Evolutionary conservation across 768 basidiomycete species (phyloP).

Genomic region (Boletus rex-veris): DNA sequence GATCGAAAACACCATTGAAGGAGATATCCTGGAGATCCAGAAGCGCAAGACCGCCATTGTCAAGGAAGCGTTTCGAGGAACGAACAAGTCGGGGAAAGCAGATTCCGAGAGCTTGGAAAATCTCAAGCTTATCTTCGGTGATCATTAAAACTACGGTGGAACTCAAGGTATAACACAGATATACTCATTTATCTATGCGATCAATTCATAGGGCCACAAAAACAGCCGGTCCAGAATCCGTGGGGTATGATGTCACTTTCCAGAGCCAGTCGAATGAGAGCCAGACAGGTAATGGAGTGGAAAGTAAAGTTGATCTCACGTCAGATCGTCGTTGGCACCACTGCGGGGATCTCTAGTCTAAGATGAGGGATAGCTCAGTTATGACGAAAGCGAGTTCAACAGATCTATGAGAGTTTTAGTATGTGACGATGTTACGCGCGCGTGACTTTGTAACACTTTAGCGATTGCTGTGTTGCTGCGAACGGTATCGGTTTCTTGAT

Average conservation of each 20-base stretch:
- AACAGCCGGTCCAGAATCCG: too few species aligned
- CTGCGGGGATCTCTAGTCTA: too few species aligned
- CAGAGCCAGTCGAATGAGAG: too few species aligned
- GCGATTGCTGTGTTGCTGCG: slow-evolving; percentile 21
- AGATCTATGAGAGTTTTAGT: not conserved
- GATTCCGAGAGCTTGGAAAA: slow-evolving; percentile 78
- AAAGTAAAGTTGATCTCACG: too few species aligned
- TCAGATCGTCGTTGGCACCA: too few species aligned
- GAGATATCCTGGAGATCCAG: slow-evolving; percentile 77
- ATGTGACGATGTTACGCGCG: slow-evolving; percentile 30
- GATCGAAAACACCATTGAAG: slow-evolving; percentile 75
- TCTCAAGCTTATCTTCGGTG: slow-evolving; percentile 44
- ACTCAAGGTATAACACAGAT: not conserved
- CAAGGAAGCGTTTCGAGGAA: slow-evolving; percentile 76
- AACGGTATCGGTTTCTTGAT: slow-evolving; percentile 14
- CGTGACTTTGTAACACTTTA: slow-evolving; percentile 22
- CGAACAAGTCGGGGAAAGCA: slow-evolving; percentile 38
- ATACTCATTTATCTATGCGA: too few species aligned
- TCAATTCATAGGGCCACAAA: too few species aligned
- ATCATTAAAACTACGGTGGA: not conserved
- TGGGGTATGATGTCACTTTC: too few species aligned
- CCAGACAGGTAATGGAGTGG: too few species aligned
- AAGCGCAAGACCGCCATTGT: slow-evolving; percentile 84
- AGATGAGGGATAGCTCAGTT: too few species aligned
- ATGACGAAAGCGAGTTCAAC: too few species aligned